Percentiles rank a stretch among this genome's conserved stretches.
Evolutionary conservation across 306 rosid species (phyloP).

Genomic region (Prunus dulcis): DNA sequence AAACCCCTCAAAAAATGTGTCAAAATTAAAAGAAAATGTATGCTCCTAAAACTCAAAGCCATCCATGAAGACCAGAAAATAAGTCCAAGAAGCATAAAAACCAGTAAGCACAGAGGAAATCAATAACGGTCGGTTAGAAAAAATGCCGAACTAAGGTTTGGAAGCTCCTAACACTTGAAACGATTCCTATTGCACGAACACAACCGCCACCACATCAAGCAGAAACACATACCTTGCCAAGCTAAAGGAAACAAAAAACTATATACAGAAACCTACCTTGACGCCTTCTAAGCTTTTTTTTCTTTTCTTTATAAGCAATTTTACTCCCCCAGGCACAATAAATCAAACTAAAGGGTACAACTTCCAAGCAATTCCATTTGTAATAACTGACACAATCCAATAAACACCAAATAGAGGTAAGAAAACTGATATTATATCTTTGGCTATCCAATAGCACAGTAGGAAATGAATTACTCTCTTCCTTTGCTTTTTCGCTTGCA

Average conservation of each 20-base stretch:
- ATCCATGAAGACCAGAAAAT: background rate
- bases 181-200: no score
- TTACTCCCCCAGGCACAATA: background rate
- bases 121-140: background rate
- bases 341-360: background rate
- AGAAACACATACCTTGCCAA: background rate
- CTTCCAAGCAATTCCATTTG: background rate
- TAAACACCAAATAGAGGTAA: background rate
- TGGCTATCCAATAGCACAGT: background rate
- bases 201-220: background rate
- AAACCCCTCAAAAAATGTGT: background rate
- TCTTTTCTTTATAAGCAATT: background rate
- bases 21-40: background rate
- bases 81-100: background rate
- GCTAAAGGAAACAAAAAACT: background rate
- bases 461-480: background rate
- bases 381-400: background rate
- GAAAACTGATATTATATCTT: background rate
- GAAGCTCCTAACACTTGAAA: background rate
- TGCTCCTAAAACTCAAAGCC: background rate
- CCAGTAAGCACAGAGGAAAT: background rate
- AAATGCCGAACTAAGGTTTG: background rate
- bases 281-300: background rate
- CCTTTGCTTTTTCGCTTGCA: background rate
- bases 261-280: background rate